Percentiles rank a stretch among this genome's conserved stretches.
phyloP scores from a whole-genome alignment of 73 alveolate genomes.

The Strombidium stylifer region DNA sequence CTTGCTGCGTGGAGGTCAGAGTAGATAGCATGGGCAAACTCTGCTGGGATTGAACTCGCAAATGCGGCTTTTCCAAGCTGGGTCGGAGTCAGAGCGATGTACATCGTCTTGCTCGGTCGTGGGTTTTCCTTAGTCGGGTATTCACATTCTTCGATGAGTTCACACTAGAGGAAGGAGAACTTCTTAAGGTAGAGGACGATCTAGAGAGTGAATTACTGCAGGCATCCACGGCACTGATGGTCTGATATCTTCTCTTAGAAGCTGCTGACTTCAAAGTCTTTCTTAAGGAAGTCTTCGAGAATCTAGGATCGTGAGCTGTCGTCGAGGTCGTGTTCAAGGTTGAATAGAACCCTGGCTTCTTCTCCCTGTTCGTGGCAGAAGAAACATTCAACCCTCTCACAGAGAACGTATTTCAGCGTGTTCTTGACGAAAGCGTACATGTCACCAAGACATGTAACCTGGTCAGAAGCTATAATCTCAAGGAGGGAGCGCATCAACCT shows the following conservation, averaged over 20 bases:
- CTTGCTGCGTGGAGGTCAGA: slow-evolving; percentile 52
- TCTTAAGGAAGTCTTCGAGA: too few species aligned
- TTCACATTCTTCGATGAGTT: too few species aligned
- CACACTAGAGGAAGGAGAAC: slow-evolving; percentile 22
- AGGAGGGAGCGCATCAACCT: slow-evolving; percentile 44
- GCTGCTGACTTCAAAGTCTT: too few species aligned
- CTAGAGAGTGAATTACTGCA: slow-evolving; percentile 17
- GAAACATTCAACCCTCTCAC: slow-evolving; percentile 1
- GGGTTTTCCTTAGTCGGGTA: too few species aligned
- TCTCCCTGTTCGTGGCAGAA: not conserved
- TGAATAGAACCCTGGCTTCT: slow-evolving; percentile 8
- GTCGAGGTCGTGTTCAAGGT: not conserved
- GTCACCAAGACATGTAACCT: slow-evolving; percentile 25
- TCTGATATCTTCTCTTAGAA: not conserved
- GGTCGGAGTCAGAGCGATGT: too few species aligned
- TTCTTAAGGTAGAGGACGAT: slow-evolving; percentile 23
- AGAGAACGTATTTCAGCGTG: slow-evolving; percentile 32
- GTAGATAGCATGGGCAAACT: slow-evolving; percentile 35
- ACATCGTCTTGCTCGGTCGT: too few species aligned
- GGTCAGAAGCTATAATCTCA: slow-evolving; percentile 51
- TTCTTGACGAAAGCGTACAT: slow-evolving; percentile 27
- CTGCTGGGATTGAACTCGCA: slow-evolving; percentile 62
- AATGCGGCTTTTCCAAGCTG: slow-evolving; percentile 61
- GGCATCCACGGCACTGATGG: slow-evolving; percentile 36
- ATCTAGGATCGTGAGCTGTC: too few species aligned